Base-by-base conservation (phyloP, 2,329 filamentous ascomycete genomes). In the Fusarium buharicum region DNA sequence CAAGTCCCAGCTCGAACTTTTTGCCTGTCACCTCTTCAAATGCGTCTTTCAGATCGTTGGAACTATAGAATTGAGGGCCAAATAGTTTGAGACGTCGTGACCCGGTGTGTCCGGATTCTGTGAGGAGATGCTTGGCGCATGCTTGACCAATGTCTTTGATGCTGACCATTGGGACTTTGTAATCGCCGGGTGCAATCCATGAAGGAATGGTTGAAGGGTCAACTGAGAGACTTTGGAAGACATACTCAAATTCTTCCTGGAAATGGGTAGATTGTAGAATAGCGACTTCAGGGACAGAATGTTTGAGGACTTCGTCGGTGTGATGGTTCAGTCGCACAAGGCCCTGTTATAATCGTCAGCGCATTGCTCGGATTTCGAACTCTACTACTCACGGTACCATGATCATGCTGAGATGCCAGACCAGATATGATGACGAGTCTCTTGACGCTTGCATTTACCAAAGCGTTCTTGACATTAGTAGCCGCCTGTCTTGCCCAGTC, bases 121-220 rank as follows among this genome's bases (percentile, higher is more conserved):
- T 58, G 18, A 74, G 65, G 0, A 71, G 61, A 1, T 56, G 44
- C 13, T 57, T 50, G 4, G 68, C 68, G 22, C 70, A 73, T 9
- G 41, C 48, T 9, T 57, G 55, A 9, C 68, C 71, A 9, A 76
- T 55, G 14, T 76, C 74, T 24, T 40, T 50, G 6, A 75, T 58
- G 28, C 72, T 71, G 1, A 74, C 73, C 67, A 74, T 74, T 5
- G 73, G 72, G 2, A 75, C 57, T 30, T 70, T 56, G 30, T 69
- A 67, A 11, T 74, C 50, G 0, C 40, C 36, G 0, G 72, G 73
- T 0, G 64, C 64, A 16, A 73, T 44, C 9, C 59, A 52, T 0
- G 70, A 75, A 14, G 68, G 51, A 24, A 76, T 56, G 4, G 48
- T 50, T 0, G 67, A 66, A 1, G 63, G 49, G 4, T 74, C 64